Conservation (phyloP, 78 protist genomes). For the Dictyostelium intermedium region DNA sequence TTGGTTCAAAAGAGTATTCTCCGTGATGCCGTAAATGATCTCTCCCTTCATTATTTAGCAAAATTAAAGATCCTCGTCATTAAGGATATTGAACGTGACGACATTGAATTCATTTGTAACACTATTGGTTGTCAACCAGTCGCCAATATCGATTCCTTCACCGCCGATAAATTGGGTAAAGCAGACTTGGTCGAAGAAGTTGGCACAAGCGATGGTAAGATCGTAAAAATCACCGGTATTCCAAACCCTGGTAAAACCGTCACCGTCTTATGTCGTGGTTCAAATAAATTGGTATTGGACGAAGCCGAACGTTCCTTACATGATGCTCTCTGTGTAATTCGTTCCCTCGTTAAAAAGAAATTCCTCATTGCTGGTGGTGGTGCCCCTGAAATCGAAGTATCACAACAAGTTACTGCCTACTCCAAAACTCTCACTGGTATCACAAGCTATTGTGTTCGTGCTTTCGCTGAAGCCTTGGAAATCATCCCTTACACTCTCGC, state of each 20-base stretch:
- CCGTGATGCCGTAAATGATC: slow-evolving; percentile 97
- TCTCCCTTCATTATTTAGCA: slow-evolving; percentile 96
- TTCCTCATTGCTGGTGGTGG: slow-evolving; percentile 99
- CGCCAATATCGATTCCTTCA: slow-evolving; percentile 93
- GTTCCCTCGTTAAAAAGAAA: slow-evolving; percentile 97
- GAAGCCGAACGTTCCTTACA: slow-evolving; percentile 99
- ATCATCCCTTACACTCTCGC: slow-evolving; percentile 99
- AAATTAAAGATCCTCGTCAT: slow-evolving; percentile 97
- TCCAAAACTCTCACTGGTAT: slow-evolving; percentile 93
- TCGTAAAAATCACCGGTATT: slow-evolving; percentile 94
- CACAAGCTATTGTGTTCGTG: slow-evolving; percentile 90
- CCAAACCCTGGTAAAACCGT: slow-evolving; percentile 93
- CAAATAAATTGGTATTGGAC: slow-evolving; percentile 95
- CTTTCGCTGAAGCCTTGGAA: slow-evolving; percentile 98
- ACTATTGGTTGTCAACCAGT: slow-evolving; percentile 97
- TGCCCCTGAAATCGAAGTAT: slow-evolving; percentile 96
- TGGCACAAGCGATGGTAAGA: slow-evolving; percentile 89
- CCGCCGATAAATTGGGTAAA: slow-evolving; percentile 95
- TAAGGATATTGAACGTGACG: slow-evolving; percentile 98
- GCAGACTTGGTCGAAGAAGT: slow-evolving; percentile 96
- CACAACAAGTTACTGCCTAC: slow-evolving; percentile 85
- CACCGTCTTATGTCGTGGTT: slow-evolving; percentile 94
- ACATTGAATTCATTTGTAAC: slow-evolving; percentile 97
- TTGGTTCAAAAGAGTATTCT: slow-evolving; percentile 98
- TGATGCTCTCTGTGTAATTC: slow-evolving; percentile 99